Evolutionary conservation across 2,329 filamentous ascomycete genomes (phyloP).

Genomic region (Daldinia sp.): DNA sequence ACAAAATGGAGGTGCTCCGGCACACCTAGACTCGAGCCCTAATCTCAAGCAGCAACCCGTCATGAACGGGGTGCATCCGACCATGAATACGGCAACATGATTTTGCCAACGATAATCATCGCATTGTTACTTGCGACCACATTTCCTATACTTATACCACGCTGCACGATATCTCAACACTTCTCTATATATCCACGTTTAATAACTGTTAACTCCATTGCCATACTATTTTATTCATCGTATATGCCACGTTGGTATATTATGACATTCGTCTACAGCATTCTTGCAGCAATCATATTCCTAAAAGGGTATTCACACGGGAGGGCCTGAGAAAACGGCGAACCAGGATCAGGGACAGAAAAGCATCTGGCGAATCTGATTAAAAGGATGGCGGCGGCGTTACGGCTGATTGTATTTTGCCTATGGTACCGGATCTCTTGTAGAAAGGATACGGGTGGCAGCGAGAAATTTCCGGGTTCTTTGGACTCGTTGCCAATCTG

Average conservation of each 20-base stretch:
- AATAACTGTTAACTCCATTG: neutral
- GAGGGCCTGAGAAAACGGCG: constrained; percentile 3
- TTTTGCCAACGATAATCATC: neutral
- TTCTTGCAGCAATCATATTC: neutral
- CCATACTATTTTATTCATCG: constrained; percentile 4
- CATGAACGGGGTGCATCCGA: constrained; percentile 25
- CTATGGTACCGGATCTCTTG: neutral
- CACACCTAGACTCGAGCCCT: constrained; percentile 5
- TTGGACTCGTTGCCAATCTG: constrained; percentile 2
- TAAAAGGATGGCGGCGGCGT: constrained; percentile 24
- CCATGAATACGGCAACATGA: constrained; percentile 17
- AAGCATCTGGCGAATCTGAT: constrained; percentile 20
- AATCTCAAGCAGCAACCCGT: constrained; percentile 16
- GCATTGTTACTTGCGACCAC: neutral
- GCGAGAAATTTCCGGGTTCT: constrained; percentile 1
- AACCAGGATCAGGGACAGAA: constrained; percentile 16
- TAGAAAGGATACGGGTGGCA: neutral
- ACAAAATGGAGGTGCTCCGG: constrained; percentile 22
- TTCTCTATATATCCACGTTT: constrained; percentile 1
- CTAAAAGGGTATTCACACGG: neutral
- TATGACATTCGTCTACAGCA: neutral
- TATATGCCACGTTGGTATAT: neutral
- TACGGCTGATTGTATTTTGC: constrained; percentile 18
- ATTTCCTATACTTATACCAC: neutral
- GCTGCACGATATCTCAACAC: neutral